Percentiles rank a stretch among this genome's conserved stretches.
phyloP scores from a whole-genome alignment of 345 rosid genomes.

The Clausena lansium region DNA sequence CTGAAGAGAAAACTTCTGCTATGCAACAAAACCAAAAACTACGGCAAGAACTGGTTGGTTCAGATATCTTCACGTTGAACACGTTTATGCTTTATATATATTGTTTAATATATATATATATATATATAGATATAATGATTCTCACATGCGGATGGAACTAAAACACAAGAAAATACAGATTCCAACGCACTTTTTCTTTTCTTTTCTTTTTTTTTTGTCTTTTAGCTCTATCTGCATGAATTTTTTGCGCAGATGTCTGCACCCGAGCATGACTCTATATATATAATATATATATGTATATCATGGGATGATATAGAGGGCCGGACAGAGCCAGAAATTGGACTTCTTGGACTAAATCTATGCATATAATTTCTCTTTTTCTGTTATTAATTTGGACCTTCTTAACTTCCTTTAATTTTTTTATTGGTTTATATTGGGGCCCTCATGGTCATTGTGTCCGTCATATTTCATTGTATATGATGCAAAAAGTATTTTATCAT shows the following conservation, averaged over 20 bases:
- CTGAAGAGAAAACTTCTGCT: conserved; percentile 71
- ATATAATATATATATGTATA: too few relatives aligned
- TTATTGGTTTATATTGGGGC: too few relatives aligned
- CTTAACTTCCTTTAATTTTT: too few relatives aligned
- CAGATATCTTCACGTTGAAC: background rate
- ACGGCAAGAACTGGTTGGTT: conserved; percentile 64
- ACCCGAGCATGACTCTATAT: too few relatives aligned
- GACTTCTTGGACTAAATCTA: background rate
- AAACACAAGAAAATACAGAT: too few relatives aligned
- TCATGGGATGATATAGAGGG: background rate
- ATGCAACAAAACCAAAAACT: conserved; percentile 59
- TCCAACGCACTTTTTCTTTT: too few relatives aligned
- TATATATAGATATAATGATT: background rate
- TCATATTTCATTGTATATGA: background rate
- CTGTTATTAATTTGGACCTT: background rate
- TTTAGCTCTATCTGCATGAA: too few relatives aligned
- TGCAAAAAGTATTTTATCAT: background rate
- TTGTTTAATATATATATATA: background rate
- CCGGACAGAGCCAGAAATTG: background rate
- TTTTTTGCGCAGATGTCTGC: too few relatives aligned
- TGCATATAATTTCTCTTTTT: background rate
- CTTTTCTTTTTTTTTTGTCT: too few relatives aligned
- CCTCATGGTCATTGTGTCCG: background rate
- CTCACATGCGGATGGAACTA: background rate
- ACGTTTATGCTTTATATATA: background rate